Conservation (phyloP, 768 basidiomycete species). For the Termitomyces sp. region DNA sequence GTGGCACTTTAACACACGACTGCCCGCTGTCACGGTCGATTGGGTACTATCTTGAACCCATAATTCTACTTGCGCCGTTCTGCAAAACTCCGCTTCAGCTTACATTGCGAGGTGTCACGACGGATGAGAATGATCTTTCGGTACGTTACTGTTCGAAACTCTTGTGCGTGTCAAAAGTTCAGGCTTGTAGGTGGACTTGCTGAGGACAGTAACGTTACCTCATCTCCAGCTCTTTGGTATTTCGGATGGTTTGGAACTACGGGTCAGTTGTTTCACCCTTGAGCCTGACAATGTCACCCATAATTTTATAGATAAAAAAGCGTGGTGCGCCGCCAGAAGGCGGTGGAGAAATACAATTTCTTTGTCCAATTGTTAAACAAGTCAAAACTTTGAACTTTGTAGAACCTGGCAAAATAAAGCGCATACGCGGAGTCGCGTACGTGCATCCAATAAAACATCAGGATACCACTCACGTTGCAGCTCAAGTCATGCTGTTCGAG, state of each 20-base stretch:
- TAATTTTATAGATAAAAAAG: conserved; percentile 71
- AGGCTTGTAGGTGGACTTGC: conserved; percentile 68
- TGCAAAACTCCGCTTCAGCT: conserved; percentile 81
- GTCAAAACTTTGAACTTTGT: conserved; percentile 92
- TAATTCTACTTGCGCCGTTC: conserved; percentile 89
- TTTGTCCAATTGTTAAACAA: conserved; percentile 89
- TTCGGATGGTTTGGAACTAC: conserved; percentile 83
- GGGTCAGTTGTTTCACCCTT: conserved; percentile 40
- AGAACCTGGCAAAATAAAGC: conserved; percentile 85
- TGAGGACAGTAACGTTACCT: conserved; percentile 86
- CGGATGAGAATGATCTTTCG: conserved; percentile 88
- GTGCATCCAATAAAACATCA: conserved; percentile 23
- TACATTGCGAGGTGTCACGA: conserved; percentile 86
- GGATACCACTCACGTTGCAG: neutral
- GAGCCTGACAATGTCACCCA: neutral
- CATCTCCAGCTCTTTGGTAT: conserved; percentile 89
- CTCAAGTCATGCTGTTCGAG: conserved; percentile 86
- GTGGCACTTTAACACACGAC: conserved; percentile 77
- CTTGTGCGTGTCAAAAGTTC: neutral
- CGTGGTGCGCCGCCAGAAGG: conserved; percentile 89
- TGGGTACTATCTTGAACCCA: conserved; percentile 91
- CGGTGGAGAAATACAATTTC: conserved; percentile 89
- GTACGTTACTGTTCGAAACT: conserved; percentile 31
- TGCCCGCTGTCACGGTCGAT: conserved; percentile 86
- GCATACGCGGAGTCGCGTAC: conserved; percentile 93